Conservation (phyloP, 2,329 filamentous ascomycete species). For the Lasiodiplodia gonubiensis region DNA sequence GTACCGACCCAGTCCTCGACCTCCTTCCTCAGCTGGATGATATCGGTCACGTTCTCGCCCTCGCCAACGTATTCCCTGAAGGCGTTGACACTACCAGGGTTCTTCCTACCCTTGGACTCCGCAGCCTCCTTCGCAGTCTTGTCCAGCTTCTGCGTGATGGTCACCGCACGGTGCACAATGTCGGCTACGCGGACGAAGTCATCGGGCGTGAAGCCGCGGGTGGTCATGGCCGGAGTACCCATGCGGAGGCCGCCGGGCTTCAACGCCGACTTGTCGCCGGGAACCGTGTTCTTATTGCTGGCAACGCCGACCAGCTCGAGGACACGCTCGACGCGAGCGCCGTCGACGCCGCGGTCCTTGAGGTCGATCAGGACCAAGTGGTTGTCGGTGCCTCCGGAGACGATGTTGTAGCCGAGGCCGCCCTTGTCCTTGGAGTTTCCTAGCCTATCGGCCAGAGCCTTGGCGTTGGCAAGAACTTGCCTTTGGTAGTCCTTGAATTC, state of each 20-base stretch:
- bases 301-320: slow-evolving; percentile 98
- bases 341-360: slow-evolving; percentile 83
- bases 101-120: slow-evolving; percentile 45
- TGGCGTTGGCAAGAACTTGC: slow-evolving; percentile 90
- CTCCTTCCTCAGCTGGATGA: slow-evolving; percentile 48
- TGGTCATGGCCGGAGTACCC: slow-evolving; percentile 96
- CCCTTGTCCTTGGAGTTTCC: slow-evolving; percentile 73
- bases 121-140: slow-evolving; percentile 48
- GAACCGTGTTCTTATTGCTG: slow-evolving; percentile 99
- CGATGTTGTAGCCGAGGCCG: slow-evolving; percentile 87
- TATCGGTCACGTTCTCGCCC: slow-evolving; percentile 49
- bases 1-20: slow-evolving; percentile 51
- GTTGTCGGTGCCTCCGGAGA: slow-evolving; percentile 94
- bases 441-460: slow-evolving; percentile 77
- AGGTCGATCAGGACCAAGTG: slow-evolving; percentile 97
- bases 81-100: slow-evolving; percentile 46
- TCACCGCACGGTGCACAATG: slow-evolving; percentile 49
- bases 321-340: slow-evolving; percentile 92
- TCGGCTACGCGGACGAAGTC: slow-evolving; percentile 77
- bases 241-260: slow-evolving; percentile 95
- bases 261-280: slow-evolving; percentile 95
- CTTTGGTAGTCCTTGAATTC: slow-evolving; percentile 96
- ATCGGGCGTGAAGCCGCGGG: slow-evolving; percentile 86
- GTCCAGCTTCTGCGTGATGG: slow-evolving; percentile 49
- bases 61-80: slow-evolving; percentile 51